phyloP scores from a whole-genome alignment of 78 protist genomes.

The Chrysochromulina parva region DNA sequence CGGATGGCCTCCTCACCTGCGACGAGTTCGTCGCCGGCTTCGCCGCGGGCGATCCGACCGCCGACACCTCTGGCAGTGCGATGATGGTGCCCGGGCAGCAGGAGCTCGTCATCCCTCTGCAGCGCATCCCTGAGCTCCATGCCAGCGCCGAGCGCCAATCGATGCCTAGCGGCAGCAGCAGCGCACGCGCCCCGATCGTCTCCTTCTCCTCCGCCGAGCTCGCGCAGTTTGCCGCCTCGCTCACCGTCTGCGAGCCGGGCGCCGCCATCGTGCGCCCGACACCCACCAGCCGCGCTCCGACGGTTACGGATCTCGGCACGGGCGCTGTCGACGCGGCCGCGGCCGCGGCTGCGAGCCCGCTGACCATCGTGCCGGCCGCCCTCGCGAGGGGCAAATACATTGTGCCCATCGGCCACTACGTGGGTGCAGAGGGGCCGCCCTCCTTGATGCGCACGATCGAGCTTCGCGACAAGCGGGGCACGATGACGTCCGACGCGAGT shows the following conservation, averaged over 20 bases:
- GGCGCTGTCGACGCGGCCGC: no score
- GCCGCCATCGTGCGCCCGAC: background rate
- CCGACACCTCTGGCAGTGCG: no score
- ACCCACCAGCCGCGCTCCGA: background rate
- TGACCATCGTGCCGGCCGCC: no score
- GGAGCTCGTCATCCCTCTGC: background rate
- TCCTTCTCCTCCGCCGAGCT: background rate
- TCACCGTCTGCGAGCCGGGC: background rate
- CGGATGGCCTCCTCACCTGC: background rate
- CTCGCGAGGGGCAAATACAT: no score
- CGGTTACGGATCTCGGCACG: no score
- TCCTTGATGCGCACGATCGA: background rate
- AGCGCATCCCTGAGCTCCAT: background rate
- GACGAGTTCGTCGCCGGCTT: background rate
- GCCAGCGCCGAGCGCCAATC: background rate
- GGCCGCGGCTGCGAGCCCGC: no score
- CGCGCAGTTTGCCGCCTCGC: background rate
- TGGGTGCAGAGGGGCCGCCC: no score
- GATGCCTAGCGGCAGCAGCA: background rate
- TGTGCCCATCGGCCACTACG: no score
- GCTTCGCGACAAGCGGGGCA: background rate
- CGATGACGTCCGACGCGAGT: no score
- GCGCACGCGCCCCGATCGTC: no score
- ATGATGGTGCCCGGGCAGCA: background rate
- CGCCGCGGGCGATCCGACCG: background rate